These are phyloP conservation scores for Sporothrix dimorphospora DNA, from an alignment of 2,329 filamentous ascomycete species.

Conservation along the genomic window DNA sequence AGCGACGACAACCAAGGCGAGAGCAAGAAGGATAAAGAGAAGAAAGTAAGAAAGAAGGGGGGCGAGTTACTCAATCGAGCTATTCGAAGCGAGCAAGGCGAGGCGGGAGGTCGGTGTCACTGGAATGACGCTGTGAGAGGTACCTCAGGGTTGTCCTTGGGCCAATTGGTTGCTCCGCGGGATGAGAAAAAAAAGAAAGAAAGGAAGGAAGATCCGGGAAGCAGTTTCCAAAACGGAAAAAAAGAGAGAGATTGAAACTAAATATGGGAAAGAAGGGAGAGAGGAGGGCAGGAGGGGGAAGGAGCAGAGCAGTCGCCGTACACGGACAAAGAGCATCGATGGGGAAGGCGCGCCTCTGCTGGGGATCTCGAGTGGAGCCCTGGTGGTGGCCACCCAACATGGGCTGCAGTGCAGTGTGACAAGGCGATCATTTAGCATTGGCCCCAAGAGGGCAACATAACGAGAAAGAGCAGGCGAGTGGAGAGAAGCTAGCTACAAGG, in stretches of 20 bases:
- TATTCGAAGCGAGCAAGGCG: conserved; percentile 30
- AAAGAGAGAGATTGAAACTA: conserved; percentile 13
- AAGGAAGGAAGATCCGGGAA: conserved; percentile 12
- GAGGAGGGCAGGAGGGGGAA: conserved; percentile 2
- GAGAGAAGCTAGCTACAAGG: not conserved
- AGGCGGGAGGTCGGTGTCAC: conserved; percentile 5
- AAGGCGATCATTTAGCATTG: conserved; percentile 18
- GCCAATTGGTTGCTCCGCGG: conserved; percentile 12
- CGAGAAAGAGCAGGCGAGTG: not conserved
- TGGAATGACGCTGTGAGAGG: not conserved
- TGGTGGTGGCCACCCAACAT: not conserved
- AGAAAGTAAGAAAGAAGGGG: not conserved
- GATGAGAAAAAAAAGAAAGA: conserved; percentile 1
- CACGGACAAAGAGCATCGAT: conserved; percentile 17
- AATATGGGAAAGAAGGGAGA: conserved; percentile 16
- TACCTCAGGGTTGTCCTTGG: not conserved
- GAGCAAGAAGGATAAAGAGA: not conserved
- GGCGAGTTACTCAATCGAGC: conserved; percentile 22
- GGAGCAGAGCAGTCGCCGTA: not conserved
- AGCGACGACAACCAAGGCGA: not conserved
- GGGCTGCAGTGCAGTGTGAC: conserved; percentile 21
- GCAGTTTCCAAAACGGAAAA: not conserved
- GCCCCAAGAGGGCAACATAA: not conserved
- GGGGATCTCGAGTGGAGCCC: conserved; percentile 10
- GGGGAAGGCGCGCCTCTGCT: conserved; percentile 13